These are phyloP conservation scores for Xylariales sp. DNA, from an alignment of 2,329 filamentous ascomycete species.

Conservation along the genomic window DNA sequence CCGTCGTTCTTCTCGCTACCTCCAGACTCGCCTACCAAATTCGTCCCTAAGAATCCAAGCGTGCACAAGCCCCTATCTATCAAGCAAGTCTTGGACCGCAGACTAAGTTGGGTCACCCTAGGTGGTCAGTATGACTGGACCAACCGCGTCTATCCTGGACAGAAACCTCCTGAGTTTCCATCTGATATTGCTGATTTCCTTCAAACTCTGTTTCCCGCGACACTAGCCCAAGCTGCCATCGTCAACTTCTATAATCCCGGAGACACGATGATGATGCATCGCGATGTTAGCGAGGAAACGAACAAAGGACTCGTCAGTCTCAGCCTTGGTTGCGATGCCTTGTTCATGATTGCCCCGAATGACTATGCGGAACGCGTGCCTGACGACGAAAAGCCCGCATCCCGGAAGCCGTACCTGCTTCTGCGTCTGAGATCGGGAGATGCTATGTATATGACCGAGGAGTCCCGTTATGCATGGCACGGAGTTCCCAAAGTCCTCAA, in stretches of 20 bases:
- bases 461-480: slow-evolving; percentile 88
- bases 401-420: slow-evolving; percentile 47
- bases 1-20: slow-evolving; percentile 51
- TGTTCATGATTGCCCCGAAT: slow-evolving; percentile 78
- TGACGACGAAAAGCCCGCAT: slow-evolving; percentile 20
- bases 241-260: slow-evolving; percentile 89
- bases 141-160: slow-evolving; percentile 69
- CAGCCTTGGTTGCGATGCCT: slow-evolving; percentile 82
- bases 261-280: slow-evolving; percentile 87
- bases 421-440: slow-evolving; percentile 78
- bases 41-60: slow-evolving; percentile 62
- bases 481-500: slow-evolving; percentile 83
- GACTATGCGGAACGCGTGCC: slow-evolving; percentile 22
- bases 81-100: slow-evolving; percentile 67
- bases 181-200: slow-evolving; percentile 65
- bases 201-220: slow-evolving; percentile 67
- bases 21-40: slow-evolving; percentile 47
- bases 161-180: slow-evolving; percentile 68
- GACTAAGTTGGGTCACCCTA: slow-evolving; percentile 88
- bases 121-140: slow-evolving; percentile 98
- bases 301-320: slow-evolving; percentile 76
- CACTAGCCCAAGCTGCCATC: slow-evolving; percentile 81
- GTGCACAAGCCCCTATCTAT: slow-evolving; percentile 73
- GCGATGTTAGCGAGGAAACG: slow-evolving; percentile 85
- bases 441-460: slow-evolving; percentile 81